Percentiles rank a stretch among this genome's conserved stretches.
Evolutionary conservation across 148 eudicot species (phyloP).

Genomic region (Heliosperma pusillum): DNA sequence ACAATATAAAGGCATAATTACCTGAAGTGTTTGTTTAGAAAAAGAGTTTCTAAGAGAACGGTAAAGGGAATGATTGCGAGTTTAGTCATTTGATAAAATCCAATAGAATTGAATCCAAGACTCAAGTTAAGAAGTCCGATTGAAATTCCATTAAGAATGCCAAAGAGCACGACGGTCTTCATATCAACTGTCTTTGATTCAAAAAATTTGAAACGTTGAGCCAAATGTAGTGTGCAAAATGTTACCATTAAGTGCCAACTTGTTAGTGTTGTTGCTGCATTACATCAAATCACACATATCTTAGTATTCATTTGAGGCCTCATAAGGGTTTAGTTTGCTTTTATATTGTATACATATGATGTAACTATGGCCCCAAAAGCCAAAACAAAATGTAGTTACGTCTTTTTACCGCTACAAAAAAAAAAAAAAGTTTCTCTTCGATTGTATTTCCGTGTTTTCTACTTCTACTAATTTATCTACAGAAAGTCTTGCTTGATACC

Average conservation of each 20-base stretch:
- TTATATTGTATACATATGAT: too few species aligned
- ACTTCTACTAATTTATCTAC: too few species aligned
- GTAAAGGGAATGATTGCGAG: constrained; percentile 95
- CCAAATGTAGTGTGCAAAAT: constrained; percentile 73
- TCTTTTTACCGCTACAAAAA: too few species aligned
- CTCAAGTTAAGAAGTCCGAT: constrained; percentile 90
- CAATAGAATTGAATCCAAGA: constrained; percentile 93
- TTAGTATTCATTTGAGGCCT: too few species aligned
- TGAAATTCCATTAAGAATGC: constrained; percentile 77
- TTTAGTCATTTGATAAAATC: constrained; percentile 94
- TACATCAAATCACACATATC: not conserved
- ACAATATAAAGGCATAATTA: not conserved
- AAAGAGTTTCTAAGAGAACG: constrained; percentile 75
- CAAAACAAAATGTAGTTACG: too few species aligned
- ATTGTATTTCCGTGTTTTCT: too few species aligned
- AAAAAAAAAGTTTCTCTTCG: too few species aligned
- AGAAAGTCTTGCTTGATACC: too few species aligned
- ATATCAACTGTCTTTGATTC: constrained; percentile 73
- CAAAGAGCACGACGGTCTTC: constrained; percentile 76
- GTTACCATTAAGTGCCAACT: constrained; percentile 98
- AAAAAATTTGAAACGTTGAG: constrained; percentile 68
- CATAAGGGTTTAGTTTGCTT: too few species aligned
- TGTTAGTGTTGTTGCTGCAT: constrained; percentile 85
- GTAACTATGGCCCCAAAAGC: too few species aligned
- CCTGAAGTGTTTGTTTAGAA: constrained; percentile 92